These are phyloP conservation scores for Heterobasidion irregulare DNA, from an alignment of 1,284 basidiomycete species.

Conservation along the genomic window DNA sequence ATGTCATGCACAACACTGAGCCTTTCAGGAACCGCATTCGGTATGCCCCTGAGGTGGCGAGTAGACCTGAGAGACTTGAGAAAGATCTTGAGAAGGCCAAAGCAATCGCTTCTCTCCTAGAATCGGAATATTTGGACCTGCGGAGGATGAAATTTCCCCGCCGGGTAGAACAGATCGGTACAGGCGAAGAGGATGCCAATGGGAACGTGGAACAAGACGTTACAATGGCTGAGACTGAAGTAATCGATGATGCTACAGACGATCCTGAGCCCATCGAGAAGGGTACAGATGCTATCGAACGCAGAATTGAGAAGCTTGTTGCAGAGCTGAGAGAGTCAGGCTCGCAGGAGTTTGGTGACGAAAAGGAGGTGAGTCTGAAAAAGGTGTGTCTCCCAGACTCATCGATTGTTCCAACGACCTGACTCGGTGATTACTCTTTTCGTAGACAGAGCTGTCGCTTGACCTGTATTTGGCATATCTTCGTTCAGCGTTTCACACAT, in stretches of 20 bases:
- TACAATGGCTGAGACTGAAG: conserved; percentile 27
- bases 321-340: conserved; percentile 58
- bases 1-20: conserved; percentile 76
- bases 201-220: conserved; percentile 27
- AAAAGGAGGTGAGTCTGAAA: conserved; percentile 53
- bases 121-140: conserved; percentile 53
- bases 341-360: conserved; percentile 47
- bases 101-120: conserved; percentile 60
- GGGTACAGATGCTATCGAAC: conserved; percentile 64
- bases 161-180: conserved; percentile 1
- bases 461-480: conserved; percentile 83
- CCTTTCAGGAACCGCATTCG: conserved; percentile 74
- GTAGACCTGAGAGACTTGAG: conserved; percentile 66
- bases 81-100: conserved; percentile 75
- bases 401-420: not conserved
- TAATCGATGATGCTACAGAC: conserved; percentile 30
- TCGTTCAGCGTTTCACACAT: conserved; percentile 79
- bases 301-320: conserved; percentile 67
- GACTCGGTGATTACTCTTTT: conserved; percentile 1
- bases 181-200: conserved; percentile 17
- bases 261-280: conserved; percentile 51
- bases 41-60: conserved; percentile 74
- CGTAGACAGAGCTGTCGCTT: conserved; percentile 40
- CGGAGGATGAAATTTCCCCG: conserved; percentile 34
- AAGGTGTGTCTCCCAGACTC: conserved; percentile 40